Conservation (phyloP, 192 early-diverging fungal species). For the Entomortierella beljakovae region DNA sequence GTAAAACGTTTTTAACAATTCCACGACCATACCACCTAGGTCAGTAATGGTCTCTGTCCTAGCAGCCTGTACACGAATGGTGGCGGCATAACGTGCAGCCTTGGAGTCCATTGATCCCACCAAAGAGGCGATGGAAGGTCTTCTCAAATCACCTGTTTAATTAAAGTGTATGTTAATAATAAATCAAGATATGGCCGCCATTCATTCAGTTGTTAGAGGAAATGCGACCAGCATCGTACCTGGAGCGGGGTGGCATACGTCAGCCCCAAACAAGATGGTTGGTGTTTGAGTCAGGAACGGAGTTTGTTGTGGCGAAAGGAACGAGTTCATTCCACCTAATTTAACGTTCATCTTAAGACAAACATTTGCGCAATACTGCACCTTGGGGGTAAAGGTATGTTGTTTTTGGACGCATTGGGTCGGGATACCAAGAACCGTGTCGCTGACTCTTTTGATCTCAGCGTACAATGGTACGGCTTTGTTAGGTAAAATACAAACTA, state of each 20-base stretch:
- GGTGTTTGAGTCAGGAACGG: conserved; percentile 74
- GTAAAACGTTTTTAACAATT: conserved; percentile 77
- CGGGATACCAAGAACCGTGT: conserved; percentile 88
- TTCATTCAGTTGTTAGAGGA: background rate
- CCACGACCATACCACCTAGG: conserved; percentile 72
- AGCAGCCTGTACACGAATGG: conserved; percentile 74
- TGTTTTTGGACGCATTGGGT: conserved; percentile 93
- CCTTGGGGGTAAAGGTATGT: conserved; percentile 77
- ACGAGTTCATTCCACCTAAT: conserved; percentile 89
- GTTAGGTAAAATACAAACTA: conserved; percentile 86
- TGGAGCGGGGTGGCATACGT: conserved; percentile 88
- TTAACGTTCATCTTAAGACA: conserved; percentile 96
- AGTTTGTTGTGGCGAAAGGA: conserved; percentile 63
- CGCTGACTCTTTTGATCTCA: conserved; percentile 89
- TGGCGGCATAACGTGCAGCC: conserved; percentile 72
- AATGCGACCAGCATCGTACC: conserved; percentile 29
- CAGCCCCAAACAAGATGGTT: conserved; percentile 90
- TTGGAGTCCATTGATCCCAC: conserved; percentile 77
- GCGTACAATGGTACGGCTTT: conserved; percentile 86
- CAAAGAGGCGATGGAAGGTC: conserved; percentile 85
- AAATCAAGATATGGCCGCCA: background rate
- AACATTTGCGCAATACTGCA: conserved; percentile 93
- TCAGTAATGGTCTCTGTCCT: conserved; percentile 80
- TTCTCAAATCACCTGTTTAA: conserved; percentile 1
- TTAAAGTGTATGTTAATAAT: background rate